Evolutionary conservation across 2,329 filamentous ascomycete genomes (phyloP).

Genomic region (Spiromastix sp.): DNA sequence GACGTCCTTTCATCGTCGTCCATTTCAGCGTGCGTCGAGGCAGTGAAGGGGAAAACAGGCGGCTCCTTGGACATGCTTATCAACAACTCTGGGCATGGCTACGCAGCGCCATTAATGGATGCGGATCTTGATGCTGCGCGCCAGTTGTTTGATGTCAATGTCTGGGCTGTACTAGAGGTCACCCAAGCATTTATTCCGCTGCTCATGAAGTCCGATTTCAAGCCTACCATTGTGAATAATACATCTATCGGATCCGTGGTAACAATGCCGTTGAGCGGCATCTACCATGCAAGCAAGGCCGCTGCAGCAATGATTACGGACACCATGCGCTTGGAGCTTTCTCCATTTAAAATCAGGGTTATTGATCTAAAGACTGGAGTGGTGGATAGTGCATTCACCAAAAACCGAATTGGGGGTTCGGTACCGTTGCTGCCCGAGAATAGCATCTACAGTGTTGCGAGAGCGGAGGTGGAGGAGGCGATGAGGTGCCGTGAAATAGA

Average conservation of each 20-base stretch:
- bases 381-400: not conserved
- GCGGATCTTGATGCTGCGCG: conserved; percentile 23
- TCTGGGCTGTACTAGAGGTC: conserved; percentile 27
- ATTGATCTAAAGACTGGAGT: not conserved
- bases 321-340: not conserved
- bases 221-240: not conserved
- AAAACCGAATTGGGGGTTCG: not conserved
- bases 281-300: not conserved
- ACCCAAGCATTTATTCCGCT: conserved; percentile 26
- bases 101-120: conserved; percentile 29
- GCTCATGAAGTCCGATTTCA: not conserved
- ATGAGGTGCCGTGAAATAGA: not conserved
- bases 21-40: not conserved
- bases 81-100: not conserved
- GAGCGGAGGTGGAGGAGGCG: not conserved
- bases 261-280: not conserved
- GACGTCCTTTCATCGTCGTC: not conserved
- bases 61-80: not conserved
- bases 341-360: not conserved
- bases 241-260: not conserved
- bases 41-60: not conserved
- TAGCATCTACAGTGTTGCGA: not conserved
- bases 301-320: not conserved
- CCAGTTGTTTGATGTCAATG: conserved; percentile 33
- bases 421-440: not conserved